phyloP scores from a whole-genome alignment of 495 filamentous ascomycete genomes.

The Corynascus novoguineensis region DNA sequence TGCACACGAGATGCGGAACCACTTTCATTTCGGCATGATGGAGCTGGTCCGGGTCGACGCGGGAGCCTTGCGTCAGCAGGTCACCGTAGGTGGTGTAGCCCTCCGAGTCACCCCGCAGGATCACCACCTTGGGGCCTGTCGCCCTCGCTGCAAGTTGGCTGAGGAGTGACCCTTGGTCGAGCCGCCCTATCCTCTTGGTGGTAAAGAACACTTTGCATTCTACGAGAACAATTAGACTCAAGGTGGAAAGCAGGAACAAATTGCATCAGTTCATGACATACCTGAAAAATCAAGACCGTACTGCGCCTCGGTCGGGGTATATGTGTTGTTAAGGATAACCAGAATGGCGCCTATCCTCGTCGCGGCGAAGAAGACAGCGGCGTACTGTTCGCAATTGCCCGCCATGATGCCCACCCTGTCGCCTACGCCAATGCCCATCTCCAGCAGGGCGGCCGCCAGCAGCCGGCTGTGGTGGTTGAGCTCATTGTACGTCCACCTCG shows the following conservation, averaged over 20 bases:
- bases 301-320: slow-evolving; percentile 58
- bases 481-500: slow-evolving; percentile 61
- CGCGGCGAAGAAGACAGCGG: slow-evolving; percentile 62
- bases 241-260: neutral
- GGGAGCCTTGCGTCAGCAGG: slow-evolving; percentile 43
- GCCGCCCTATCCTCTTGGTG: slow-evolving; percentile 54
- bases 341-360: slow-evolving; percentile 60
- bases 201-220: slow-evolving; percentile 61
- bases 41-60: slow-evolving; percentile 31
- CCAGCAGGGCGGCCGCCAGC: slow-evolving; percentile 53
- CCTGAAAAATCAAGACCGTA: slow-evolving; percentile 61
- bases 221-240: slow-evolving; percentile 14
- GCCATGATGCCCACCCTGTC: slow-evolving; percentile 66
- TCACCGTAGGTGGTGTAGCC: slow-evolving; percentile 49
- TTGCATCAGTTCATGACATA: slow-evolving; percentile 23
- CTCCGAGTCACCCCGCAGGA: slow-evolving; percentile 48
- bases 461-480: slow-evolving; percentile 56
- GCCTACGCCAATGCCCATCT: slow-evolving; percentile 55
- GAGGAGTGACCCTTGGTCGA: slow-evolving; percentile 51
- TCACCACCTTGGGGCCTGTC: slow-evolving; percentile 43
- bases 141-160: slow-evolving; percentile 39
- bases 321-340: slow-evolving; percentile 68
- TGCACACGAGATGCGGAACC: slow-evolving; percentile 58
- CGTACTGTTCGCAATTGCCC: slow-evolving; percentile 67
- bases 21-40: slow-evolving; percentile 40